A percentile compares a stretch with the other conserved stretches of the same genome.
These are phyloP conservation scores for Leccinum obscurum DNA, from an alignment of 768 basidiomycete species.

Conservation along the genomic window DNA sequence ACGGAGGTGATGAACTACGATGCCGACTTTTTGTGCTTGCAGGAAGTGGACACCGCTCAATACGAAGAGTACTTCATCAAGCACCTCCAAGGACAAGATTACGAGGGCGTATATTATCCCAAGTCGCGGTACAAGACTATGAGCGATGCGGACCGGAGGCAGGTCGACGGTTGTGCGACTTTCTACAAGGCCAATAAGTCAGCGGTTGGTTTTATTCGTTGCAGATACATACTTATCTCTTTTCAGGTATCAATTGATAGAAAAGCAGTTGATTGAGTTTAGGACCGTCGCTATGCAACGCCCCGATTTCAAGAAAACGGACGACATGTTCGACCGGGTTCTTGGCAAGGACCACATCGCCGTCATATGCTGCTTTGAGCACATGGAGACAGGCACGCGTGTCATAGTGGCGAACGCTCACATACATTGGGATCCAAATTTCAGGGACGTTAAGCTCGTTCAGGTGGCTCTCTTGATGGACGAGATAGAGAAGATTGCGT, in stretches of 20 bases:
- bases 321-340: constrained; percentile 99
- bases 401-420: constrained; percentile 90
- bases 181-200: constrained; percentile 92
- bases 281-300: constrained; percentile 90
- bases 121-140: constrained; percentile 94
- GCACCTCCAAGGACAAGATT: constrained; percentile 69
- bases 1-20: constrained; percentile 79
- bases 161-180: constrained; percentile 95
- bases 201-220: constrained; percentile 34
- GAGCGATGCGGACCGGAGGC: constrained; percentile 79
- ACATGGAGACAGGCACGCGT: constrained; percentile 81
- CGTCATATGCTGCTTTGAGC: constrained; percentile 83
- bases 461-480: constrained; percentile 92
- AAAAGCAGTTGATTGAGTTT: constrained; percentile 93
- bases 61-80: constrained; percentile 90
- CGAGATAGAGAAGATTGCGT: constrained; percentile 87
- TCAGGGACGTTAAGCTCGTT: constrained; percentile 95
- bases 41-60: constrained; percentile 91
- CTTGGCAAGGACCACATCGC: constrained; percentile 94
- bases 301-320: constrained; percentile 93
- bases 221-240: constrained; percentile 5
- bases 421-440: constrained; percentile 90
- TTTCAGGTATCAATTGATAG: constrained; percentile 84
- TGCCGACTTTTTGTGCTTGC: constrained; percentile 90
- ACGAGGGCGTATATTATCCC: constrained; percentile 90